phyloP scores from a whole-genome alignment of 225 moss, liverwort and hornwort genomes.

The Climacium dendroides region DNA sequence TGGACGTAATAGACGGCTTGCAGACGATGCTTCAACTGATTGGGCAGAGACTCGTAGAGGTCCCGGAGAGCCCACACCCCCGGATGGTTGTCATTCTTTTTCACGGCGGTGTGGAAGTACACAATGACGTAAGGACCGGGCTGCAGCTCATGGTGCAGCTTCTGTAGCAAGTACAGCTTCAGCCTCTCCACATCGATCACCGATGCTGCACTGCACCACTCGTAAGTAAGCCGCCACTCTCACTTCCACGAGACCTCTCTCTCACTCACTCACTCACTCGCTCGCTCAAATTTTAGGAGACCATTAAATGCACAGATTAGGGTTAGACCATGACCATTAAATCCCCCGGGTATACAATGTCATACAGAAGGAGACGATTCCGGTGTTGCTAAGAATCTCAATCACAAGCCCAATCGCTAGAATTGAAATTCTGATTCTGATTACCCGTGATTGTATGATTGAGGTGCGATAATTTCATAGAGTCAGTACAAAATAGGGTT shows the following conservation, averaged over 20 bases:
- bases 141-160: conserved; percentile 39
- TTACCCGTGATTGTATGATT: neutral
- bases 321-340: neutral
- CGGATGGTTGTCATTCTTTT: conserved; percentile 65
- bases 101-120: conserved; percentile 70
- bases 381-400: neutral
- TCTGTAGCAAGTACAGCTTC: conserved; percentile 42
- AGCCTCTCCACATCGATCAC: conserved; percentile 53
- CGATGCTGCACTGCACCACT: conserved; percentile 42
- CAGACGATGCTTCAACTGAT: conserved; percentile 48
- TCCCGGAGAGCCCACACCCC: conserved; percentile 57
- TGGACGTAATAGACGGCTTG: conserved; percentile 65
- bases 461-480: neutral
- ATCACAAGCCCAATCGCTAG: neutral
- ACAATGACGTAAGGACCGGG: conserved; percentile 52
- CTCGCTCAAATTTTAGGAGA: neutral
- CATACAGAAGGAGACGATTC: neutral
- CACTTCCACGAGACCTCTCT: neutral
- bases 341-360: neutral
- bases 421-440: neutral
- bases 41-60: conserved; percentile 67
- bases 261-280: neutral
- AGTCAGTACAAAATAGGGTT: neutral
- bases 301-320: neutral
- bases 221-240: neutral